These are phyloP conservation scores for Scortechinia acanthostroma DNA, from an alignment of 2,329 filamentous ascomycete species.

Conservation along the genomic window DNA sequence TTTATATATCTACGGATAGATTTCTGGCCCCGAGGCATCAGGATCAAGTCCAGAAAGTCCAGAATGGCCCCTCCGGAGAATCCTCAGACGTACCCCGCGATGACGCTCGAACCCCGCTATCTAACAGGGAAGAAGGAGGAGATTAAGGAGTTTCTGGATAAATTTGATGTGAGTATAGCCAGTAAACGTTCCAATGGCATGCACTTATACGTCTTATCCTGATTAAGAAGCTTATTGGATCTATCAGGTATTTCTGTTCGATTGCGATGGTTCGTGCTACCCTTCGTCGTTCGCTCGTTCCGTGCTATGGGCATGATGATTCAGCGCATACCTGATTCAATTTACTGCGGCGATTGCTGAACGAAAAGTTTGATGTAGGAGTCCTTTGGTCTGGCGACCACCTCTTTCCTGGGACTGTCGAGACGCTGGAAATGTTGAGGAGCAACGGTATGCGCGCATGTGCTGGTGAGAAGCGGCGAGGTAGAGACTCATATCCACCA, in stretches of 20 bases:
- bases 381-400: conserved; percentile 95
- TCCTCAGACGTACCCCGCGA: neutral
- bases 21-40: no score
- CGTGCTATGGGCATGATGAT: neutral
- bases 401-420: conserved; percentile 75
- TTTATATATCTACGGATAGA: no score
- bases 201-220: conserved; percentile 1
- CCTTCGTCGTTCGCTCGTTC: conserved; percentile 3
- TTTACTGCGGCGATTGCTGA: neutral
- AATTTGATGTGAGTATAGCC: conserved; percentile 92
- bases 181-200: conserved; percentile 21
- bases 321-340: no score
- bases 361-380: conserved; percentile 40
- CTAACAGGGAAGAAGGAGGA: conserved; percentile 73
- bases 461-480: neutral
- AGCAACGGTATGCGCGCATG: neutral
- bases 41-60: no score
- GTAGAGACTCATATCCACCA: conserved; percentile 19
- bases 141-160: conserved; percentile 77
- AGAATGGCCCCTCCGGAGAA: no score
- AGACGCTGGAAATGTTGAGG: conserved; percentile 74
- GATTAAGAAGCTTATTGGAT: conserved; percentile 1
- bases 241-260: conserved; percentile 77
- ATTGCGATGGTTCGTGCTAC: conserved; percentile 76
- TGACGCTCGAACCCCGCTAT: conserved; percentile 25